A percentile compares a stretch with the other conserved stretches of the same genome.
phyloP scores from a whole-genome alignment of 2,329 filamentous ascomycete genomes.

The Neurospora crassa region DNA sequence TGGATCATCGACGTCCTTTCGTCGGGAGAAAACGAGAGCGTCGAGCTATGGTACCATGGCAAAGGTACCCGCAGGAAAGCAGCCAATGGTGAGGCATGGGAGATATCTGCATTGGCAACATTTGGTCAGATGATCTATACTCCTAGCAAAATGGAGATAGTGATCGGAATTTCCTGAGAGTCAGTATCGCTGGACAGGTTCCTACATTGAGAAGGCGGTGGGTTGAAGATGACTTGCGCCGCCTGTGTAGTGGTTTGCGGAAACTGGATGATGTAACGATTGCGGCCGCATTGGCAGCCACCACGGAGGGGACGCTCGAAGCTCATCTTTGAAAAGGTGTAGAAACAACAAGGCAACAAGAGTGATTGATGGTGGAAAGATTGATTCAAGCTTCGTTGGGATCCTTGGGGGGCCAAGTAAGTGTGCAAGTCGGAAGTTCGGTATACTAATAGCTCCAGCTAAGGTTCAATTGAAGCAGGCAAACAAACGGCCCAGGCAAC shows the following conservation, averaged over 20 bases:
- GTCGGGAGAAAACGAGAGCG: conserved; percentile 66
- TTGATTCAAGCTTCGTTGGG: neutral
- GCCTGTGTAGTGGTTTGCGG: conserved; percentile 45
- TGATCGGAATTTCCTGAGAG: neutral
- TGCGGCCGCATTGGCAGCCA: conserved; percentile 77
- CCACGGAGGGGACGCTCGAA: conserved; percentile 53
- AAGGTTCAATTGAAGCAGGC: neutral
- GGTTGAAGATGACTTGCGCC: conserved; percentile 67
- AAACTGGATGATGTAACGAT: conserved; percentile 66
- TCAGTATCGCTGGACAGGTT: conserved; percentile 16
- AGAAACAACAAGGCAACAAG: neutral
- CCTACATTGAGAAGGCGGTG: conserved; percentile 62
- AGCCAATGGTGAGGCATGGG: conserved; percentile 62
- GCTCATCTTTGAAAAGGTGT: conserved; percentile 28
- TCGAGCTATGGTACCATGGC: conserved; percentile 68
- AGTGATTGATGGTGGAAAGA: neutral
- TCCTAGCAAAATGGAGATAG: neutral
- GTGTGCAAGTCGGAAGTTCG: neutral
- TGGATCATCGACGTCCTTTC: conserved; percentile 61
- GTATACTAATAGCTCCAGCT: neutral
- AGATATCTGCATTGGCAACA: conserved; percentile 38
- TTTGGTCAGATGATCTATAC: neutral
- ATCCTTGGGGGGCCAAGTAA: neutral
- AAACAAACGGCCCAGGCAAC: neutral
- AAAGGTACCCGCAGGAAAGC: conserved; percentile 79